Conservation (phyloP, 805 yeast species). For the Lipomyces lipofer region DNA sequence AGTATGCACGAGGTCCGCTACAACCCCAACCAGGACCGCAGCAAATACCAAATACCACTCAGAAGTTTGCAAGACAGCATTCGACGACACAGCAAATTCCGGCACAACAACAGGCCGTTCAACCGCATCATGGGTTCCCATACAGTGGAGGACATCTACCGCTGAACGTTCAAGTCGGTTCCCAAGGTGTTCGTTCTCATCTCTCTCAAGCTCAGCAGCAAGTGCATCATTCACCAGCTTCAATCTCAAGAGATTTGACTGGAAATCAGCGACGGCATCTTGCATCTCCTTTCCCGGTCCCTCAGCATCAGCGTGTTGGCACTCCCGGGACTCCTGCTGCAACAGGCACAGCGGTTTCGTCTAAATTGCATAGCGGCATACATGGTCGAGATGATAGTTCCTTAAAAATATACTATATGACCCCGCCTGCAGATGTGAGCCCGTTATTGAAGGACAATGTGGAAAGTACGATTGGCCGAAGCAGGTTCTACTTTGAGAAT, state of each 20-base stretch:
- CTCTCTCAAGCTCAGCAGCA: too few relatives aligned
- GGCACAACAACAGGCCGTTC: too few relatives aligned
- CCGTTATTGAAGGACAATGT: conserved; percentile 22
- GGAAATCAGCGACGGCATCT: conserved; percentile 22
- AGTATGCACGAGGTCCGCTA: not conserved
- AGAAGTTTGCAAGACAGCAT: conserved; percentile 1
- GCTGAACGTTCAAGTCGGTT: too few relatives aligned
- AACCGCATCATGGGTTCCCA: too few relatives aligned
- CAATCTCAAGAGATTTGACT: not conserved
- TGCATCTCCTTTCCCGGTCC: conserved; percentile 24
- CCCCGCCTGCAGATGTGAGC: conserved; percentile 22
- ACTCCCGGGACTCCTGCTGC: conserved; percentile 28
- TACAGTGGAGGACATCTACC: too few relatives aligned
- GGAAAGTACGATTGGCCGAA: conserved; percentile 8
- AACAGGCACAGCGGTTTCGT: conserved; percentile 14
- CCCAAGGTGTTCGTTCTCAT: too few relatives aligned
- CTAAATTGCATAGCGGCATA: conserved; percentile 4
- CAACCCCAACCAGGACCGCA: conserved; percentile 7
- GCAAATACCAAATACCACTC: not conserved
- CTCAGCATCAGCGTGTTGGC: conserved; percentile 12
- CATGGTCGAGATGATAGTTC: conserved; percentile 22
- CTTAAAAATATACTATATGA: conserved; percentile 21
- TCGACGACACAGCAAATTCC: not conserved
- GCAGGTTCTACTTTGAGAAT: too few relatives aligned
- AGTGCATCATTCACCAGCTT: too few relatives aligned